Evolutionary conservation across 768 basidiomycete species (phyloP), one percentile per base, ranked within the genome.

Genomic region (Boletus sp.): DNA sequence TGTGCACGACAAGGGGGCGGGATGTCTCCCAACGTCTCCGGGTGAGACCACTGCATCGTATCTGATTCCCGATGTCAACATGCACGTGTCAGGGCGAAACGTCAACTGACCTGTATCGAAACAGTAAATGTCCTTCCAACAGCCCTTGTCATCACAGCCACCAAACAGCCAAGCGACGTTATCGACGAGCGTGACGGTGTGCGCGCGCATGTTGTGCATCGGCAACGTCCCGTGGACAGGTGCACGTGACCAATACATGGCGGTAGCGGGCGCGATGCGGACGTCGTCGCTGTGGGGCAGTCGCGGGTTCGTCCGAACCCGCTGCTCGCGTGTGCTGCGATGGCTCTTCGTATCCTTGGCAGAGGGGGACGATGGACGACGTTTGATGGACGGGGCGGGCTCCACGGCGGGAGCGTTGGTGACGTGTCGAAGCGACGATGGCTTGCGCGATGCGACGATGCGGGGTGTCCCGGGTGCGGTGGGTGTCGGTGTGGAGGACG

Each of bases 1-100:
- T 97, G 94, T 5, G 93, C 94, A 24, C 94, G 83, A 47, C 89
- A 89, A 0, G 90, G 90, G 1, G 89, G 89, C 0, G 94, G 90
- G 5, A 83, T 69, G 2, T 91, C 87, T n/a, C 94, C 94, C 4
- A 79, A 62, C 18, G 85, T 86, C 17, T 89, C 84, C 0, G 91
- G 86, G 58, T 86, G 84, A 1, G 84, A 82, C 94, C 94, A 96
- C 68, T 89, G 85, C 83, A 95, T 89, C 24, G 90, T 92, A 70
- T 94, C 92, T 92, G 58, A 9, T 3, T 41, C 51, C 40, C 24
- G 12, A 45, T 41, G 47, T 57, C 45, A 62, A 28, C 55, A 5
- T 7, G 14, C 11, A 17, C 36, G 1, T 60, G 51, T 3, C 1
- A 24, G 14, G 10, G 17, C 9, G 24, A 1, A 14, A 42, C 5